These are phyloP conservation scores for Aspergillus kassunensis DNA, from an alignment of 495 filamentous ascomycete species.

Conservation along the genomic window DNA sequence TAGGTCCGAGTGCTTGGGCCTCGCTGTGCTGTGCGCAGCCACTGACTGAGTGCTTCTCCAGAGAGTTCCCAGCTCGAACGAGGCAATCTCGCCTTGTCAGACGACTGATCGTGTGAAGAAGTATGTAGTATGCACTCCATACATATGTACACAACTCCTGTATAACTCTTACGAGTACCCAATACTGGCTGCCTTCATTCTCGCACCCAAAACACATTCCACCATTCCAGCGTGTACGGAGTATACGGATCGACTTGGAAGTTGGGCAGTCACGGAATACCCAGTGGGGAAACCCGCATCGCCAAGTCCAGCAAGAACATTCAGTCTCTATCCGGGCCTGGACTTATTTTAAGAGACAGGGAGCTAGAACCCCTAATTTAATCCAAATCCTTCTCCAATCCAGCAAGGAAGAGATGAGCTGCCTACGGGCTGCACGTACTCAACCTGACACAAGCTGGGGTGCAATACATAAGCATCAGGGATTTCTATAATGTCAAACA, in stretches of 20 bases:
- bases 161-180: no score
- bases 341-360: neutral
- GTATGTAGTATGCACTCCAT: no score
- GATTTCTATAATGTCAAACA: neutral
- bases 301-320: conserved; percentile 3
- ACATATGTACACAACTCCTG: no score
- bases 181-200: no score
- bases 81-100: conserved; percentile 8
- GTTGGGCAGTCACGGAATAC: conserved; percentile 4
- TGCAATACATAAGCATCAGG: conserved; percentile 3
- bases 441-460: conserved; percentile 4
- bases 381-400: neutral
- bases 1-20: conserved; percentile 21
- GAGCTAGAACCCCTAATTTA: conserved; percentile 13
- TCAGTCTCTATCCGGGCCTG: neutral
- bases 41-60: no score
- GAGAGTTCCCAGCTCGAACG: no score
- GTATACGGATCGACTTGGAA: no score
- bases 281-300: conserved; percentile 15
- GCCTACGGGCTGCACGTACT: neutral
- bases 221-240: no score
- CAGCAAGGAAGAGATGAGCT: neutral
- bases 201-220: no score
- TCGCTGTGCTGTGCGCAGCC: conserved; percentile 7
- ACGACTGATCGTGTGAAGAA: conserved; percentile 7